Evolutionary conservation across 1,284 basidiomycete species (phyloP), one percentile per base, ranked within the genome.

Genomic region (Tremellales sp.): DNA sequence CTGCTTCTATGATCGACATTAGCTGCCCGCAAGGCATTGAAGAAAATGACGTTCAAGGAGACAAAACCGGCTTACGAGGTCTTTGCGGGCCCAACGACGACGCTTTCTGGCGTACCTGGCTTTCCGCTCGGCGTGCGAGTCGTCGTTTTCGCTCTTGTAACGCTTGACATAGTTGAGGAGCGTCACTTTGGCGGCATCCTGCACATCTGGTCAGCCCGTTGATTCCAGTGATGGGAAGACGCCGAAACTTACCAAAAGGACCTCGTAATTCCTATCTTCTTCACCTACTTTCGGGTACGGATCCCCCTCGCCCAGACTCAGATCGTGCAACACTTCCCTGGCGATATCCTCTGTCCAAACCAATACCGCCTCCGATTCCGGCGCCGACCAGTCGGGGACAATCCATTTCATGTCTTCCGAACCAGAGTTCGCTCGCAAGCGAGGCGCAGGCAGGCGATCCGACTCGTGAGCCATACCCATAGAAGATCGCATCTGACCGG

Each of bases 51-150:
- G 23, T 8, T 31, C 10, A 19, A 26, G 21, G n/a, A 43, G 5
- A 15, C 4, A 36, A 8, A 4, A n/a, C n/a, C n/a, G n/a, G 57
- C 70, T 53, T 25, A 69, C 72, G 40, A 70, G 51, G 48, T 75
- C 73, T 50, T 75, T 75, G 11, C 73, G 48, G 5, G 70, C 73
- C 73, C 73, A 75, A n/a, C 73, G 60, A 15, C 73, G 52, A 0
- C 73, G 54, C 21, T 61, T 61, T 58, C 73, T 73, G 13, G 64
- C 58, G 42, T 71, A 68, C 31, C 59, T 50, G 15, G 65, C 67
- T 48, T 63, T 62, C 40, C 61, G 60, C 48, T 58, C 58, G 1
- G 54, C 63, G 15, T 58, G 56, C 19, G 54, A 52, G 5, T 64
- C 63, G 45, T 71, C 61, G 23, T 59, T 68, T 33, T 72, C 67